Conservation (phyloP, 805 yeast genomes). For the Starmerella vitae region DNA sequence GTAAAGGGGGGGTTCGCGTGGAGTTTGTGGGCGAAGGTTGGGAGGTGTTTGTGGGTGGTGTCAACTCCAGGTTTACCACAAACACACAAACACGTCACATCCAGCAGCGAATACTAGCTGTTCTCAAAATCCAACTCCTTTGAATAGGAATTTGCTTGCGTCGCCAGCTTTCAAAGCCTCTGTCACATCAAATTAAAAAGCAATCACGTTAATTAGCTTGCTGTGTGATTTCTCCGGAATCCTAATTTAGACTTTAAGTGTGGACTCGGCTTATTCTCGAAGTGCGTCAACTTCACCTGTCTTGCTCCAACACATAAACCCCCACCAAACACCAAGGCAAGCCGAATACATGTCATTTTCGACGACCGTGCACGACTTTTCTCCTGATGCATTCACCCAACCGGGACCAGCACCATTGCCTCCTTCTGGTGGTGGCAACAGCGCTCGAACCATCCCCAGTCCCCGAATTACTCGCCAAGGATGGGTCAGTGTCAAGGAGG, state of each 20-base stretch:
- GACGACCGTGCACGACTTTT: conserved; percentile 15
- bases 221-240: neutral
- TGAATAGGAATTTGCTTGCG: too few relatives aligned
- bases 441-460: neutral
- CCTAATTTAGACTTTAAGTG: neutral
- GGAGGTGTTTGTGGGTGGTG: too few relatives aligned
- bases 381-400: conserved; percentile 18
- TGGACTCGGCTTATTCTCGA: too few relatives aligned
- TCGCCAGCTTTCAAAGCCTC: neutral
- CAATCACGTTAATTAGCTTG: neutral
- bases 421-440: conserved; percentile 3
- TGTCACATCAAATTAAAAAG: neutral
- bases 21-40: too few relatives aligned
- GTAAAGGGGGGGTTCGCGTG: too few relatives aligned
- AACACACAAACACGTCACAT: too few relatives aligned
- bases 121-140: too few relatives aligned
- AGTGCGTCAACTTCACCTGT: too few relatives aligned
- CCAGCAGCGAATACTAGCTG: too few relatives aligned
- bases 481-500: conserved; percentile 88
- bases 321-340: neutral
- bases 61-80: too few relatives aligned
- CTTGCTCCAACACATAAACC: neutral
- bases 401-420: conserved; percentile 22
- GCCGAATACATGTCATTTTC: conserved; percentile 17
- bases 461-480: conserved; percentile 37